Conservation (phyloP, 371 early-diverging fungal species). For the Phascolomyces articulosus region DNA sequence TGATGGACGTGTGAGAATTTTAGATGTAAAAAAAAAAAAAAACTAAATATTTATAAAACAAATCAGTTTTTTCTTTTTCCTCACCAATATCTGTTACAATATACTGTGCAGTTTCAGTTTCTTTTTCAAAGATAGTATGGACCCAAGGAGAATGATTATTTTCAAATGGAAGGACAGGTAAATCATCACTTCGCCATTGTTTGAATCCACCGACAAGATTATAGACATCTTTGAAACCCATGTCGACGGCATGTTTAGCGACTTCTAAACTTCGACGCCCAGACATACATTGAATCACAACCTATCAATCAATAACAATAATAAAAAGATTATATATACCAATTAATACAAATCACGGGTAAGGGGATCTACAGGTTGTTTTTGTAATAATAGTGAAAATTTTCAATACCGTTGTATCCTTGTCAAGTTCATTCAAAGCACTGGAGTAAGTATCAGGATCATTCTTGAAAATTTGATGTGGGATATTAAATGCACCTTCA, state of each 20-base stretch:
- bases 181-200: constrained; percentile 33
- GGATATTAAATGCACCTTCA: constrained; percentile 30
- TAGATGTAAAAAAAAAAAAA: too few relatives aligned
- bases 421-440: constrained; percentile 1
- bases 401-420: constrained; percentile 1
- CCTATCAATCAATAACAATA: constrained; percentile 17
- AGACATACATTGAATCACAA: constrained; percentile 46
- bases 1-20: too few relatives aligned
- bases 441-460: neutral
- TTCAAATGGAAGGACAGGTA: constrained; percentile 36
- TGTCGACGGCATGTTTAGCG: constrained; percentile 23
- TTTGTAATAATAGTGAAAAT: neutral
- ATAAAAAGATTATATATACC: too few relatives aligned
- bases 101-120: constrained; percentile 51
- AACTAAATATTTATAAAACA: too few relatives aligned
- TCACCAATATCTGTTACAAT: constrained; percentile 48
- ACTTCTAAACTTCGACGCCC: constrained; percentile 43
- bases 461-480: constrained; percentile 1
- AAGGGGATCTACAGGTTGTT: too few relatives aligned
- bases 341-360: too few relatives aligned
- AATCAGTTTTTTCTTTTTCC: neutral
- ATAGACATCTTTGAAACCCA: constrained; percentile 37
- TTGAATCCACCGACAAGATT: constrained; percentile 39
- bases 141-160: constrained; percentile 55
- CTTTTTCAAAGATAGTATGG: constrained; percentile 40